Evolutionary conservation across 1,284 basidiomycete species (phyloP).

Genomic region (Trichosporon sp.): DNA sequence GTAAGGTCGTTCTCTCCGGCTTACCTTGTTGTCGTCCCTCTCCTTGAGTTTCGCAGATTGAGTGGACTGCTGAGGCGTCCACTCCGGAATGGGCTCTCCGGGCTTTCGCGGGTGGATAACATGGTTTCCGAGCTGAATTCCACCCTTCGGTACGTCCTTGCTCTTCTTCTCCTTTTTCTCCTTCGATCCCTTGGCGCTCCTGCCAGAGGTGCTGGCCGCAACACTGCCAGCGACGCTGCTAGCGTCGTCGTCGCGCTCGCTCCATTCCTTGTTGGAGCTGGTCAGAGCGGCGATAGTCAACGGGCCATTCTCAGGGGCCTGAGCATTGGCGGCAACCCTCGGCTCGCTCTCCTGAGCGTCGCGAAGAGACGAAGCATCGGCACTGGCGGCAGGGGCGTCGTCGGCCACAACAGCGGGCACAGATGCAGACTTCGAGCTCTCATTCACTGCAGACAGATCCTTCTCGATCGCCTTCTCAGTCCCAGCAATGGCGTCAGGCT

Average conservation of each 20-base stretch:
- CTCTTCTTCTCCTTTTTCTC: background rate
- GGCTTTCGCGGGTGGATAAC: constrained; percentile 1
- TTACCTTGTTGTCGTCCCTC: background rate
- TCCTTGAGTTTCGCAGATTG: background rate
- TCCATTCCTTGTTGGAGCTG: constrained; percentile 1
- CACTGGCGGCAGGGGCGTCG: background rate
- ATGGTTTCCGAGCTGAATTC: background rate
- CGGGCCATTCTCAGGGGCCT: background rate
- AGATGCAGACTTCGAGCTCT: background rate
- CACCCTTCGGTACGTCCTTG: background rate
- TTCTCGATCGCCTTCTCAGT: background rate
- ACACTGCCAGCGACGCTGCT: constrained; percentile 2
- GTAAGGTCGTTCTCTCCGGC: background rate
- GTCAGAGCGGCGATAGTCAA: background rate
- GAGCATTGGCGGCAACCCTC: background rate
- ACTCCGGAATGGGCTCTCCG: background rate
- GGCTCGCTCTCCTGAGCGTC: background rate
- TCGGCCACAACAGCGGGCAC: background rate
- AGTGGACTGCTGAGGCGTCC: background rate
- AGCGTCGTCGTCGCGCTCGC: background rate
- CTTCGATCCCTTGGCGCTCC: background rate
- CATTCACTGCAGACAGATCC: background rate
- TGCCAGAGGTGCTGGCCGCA: background rate
- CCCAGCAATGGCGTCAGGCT: background rate
- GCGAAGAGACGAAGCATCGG: background rate